Percentiles rank a stretch among this genome's conserved stretches.
phyloP scores from a whole-genome alignment of 495 filamentous ascomycete genomes.

The Aspergillus nanangensis region DNA sequence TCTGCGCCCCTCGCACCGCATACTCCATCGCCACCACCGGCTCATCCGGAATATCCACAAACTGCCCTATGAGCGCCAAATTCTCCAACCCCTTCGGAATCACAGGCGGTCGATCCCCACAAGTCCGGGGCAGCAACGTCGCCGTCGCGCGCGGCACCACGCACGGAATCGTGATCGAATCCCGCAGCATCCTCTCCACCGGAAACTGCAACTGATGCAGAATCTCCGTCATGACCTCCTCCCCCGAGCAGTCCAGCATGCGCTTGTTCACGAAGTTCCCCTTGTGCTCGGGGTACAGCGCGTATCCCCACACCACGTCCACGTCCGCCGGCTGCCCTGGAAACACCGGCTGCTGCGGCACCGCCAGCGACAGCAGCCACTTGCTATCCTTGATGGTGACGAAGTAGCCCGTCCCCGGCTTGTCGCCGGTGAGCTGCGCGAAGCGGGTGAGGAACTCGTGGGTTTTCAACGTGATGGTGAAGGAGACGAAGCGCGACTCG shows the following conservation, averaged over 20 bases:
- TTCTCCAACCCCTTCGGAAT: conserved; percentile 32
- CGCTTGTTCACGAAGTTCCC: conserved; percentile 36
- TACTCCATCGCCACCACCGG: conserved; percentile 39
- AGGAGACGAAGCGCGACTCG: conserved; percentile 34
- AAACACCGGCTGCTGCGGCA: conserved; percentile 39
- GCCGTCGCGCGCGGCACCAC: conserved; percentile 26
- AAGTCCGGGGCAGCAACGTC: conserved; percentile 23
- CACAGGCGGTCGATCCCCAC: conserved; percentile 30
- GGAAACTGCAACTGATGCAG: conserved; percentile 28
- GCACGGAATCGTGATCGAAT: conserved; percentile 30
- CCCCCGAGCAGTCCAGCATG: conserved; percentile 35
- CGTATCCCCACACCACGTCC: conserved; percentile 38
- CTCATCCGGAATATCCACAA: conserved; percentile 39
- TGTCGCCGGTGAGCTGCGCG: conserved; percentile 19
- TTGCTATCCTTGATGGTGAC: conserved; percentile 30
- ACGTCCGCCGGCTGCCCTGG: conserved; percentile 23
- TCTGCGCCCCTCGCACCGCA: conserved; percentile 37
- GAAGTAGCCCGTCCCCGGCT: conserved; percentile 24
- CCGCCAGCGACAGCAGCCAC: conserved; percentile 32
- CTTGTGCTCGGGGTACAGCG: conserved; percentile 22
- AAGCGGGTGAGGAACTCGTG: conserved; percentile 26
- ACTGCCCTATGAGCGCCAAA: conserved; percentile 38
- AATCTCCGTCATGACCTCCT: conserved; percentile 36
- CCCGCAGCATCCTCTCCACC: conserved; percentile 10
- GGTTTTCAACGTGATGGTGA: conserved; percentile 35